Base-by-base conservation (phyloP, 371 early-diverging fungal genomes). In the Mucor ambiguus region DNA sequence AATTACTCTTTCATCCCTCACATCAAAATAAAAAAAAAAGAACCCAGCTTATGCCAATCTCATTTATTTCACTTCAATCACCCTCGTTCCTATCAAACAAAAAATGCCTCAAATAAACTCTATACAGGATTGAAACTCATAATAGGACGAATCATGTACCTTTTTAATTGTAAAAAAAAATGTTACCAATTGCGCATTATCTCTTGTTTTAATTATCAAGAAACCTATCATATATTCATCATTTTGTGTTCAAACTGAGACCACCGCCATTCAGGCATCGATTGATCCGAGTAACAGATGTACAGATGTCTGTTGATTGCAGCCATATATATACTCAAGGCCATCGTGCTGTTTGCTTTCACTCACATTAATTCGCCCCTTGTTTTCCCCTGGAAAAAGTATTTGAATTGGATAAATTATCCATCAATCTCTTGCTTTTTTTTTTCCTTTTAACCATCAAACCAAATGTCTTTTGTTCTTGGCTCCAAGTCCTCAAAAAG, bases 401-500 rank as follows among this genome's bases (percentile, higher is more conserved):
- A 28, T 52, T 14, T 28, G 12, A 28, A 52, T 52, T 52, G 6
- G 28, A 3, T 26, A 52, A 26, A 18, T 48, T 18, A 28, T 16
- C 24, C 52, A 28, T 52, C 14, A 22, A 10, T 22, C 6, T 28
- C 3, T 52, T 28, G 14, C 28, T 28, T n/a, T 52, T 54, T 52
- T 24, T 37, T 49, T 24, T 52, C 28, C 29, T 60, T 29, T 44
- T 37, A 3, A n/a, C 48, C 30, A 33, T n/a, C n/a, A 24, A 43
- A 56, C 33, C 33, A 64, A 56, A 58, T 48, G 29, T 10, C 22
- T 5, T 24, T 14, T 29, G 38, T 52, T 35, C 32, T 61, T 18
- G 43, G 10, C 22, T 8, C 44, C 14, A 57, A 64, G 44, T 29
- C 32, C 16, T 43, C 57, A 14, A 64, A 64, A 33, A 57, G 33